phyloP scores from a whole-genome alignment of 257 asterid genomes.

The Fraxinus cuspidata region DNA sequence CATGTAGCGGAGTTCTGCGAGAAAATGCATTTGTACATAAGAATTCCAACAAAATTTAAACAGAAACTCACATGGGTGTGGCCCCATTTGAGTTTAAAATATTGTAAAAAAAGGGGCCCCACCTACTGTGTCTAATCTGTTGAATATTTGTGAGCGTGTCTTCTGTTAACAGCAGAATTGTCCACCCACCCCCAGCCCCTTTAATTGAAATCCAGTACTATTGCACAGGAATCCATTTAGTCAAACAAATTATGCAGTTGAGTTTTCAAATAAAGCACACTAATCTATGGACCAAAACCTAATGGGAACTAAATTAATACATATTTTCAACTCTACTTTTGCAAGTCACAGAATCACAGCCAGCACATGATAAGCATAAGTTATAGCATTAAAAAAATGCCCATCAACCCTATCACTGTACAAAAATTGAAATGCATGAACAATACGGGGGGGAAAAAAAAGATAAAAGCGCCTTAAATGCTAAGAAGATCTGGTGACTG shows the following conservation, averaged over 20 bases:
- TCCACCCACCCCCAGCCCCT: too few species aligned
- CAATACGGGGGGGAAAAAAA: too few species aligned
- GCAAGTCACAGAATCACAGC: background rate
- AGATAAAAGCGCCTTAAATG: slow-evolving; percentile 25
- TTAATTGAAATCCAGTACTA: slow-evolving; percentile 31
- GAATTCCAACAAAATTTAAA: too few species aligned
- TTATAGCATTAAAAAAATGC: background rate
- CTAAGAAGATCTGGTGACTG: slow-evolving; percentile 49
- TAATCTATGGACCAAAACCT: background rate
- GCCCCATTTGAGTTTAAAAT: too few species aligned
- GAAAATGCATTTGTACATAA: too few species aligned
- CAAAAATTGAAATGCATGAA: background rate
- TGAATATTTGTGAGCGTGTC: too few species aligned
- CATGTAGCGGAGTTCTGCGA: too few species aligned
- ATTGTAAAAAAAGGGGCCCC: too few species aligned
- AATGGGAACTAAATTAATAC: background rate
- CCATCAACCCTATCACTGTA: background rate
- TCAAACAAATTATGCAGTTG: background rate
- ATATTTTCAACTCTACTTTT: background rate
- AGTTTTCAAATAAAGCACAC: background rate
- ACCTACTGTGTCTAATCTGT: too few species aligned
- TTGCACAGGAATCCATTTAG: slow-evolving; percentile 12
- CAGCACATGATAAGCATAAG: background rate
- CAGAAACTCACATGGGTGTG: too few species aligned
- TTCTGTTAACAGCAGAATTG: too few species aligned